phyloP scores from a whole-genome alignment of 208 protist species.

The Sergeia podlipaevii region DNA sequence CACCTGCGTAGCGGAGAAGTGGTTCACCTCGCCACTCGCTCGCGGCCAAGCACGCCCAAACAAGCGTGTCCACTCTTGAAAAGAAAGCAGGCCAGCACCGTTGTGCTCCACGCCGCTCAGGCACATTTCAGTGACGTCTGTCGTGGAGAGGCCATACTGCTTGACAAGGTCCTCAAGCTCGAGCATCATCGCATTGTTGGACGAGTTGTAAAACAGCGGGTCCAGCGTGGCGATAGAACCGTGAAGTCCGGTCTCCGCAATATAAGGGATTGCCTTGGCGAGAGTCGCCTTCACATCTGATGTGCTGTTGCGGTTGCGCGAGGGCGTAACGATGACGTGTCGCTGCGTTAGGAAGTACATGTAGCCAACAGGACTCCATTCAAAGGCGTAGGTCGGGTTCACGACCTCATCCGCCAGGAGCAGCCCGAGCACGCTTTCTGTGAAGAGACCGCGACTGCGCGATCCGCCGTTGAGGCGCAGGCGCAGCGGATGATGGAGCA shows the following conservation, averaged over 20 bases:
- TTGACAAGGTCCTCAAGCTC: slow-evolving; percentile 54
- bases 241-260: slow-evolving; percentile 93
- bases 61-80: slow-evolving; percentile 16
- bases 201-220: slow-evolving; percentile 88
- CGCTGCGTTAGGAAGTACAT: slow-evolving; percentile 98
- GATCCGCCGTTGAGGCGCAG: slow-evolving; percentile 71
- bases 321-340: slow-evolving; percentile 94
- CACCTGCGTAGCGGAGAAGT: slow-evolving; percentile 57
- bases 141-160: slow-evolving; percentile 31
- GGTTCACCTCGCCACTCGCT: slow-evolving; percentile 40
- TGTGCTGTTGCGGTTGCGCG: slow-evolving; percentile 95
- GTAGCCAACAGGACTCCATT: slow-evolving; percentile 94
- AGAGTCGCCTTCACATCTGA: slow-evolving; percentile 63
- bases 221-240: slow-evolving; percentile 96
- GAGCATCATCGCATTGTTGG: slow-evolving; percentile 54
- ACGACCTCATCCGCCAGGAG: slow-evolving; percentile 93
- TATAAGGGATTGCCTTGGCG: slow-evolving; percentile 80
- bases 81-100: background rate
- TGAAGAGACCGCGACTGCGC: slow-evolving; percentile 51
- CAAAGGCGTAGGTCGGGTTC: slow-evolving; percentile 92
- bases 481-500: slow-evolving; percentile 22
- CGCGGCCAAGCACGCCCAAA: slow-evolving; percentile 54
- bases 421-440: slow-evolving; percentile 90
- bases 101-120: slow-evolving; percentile 27
- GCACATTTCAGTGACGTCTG: slow-evolving; percentile 72